Base-by-base conservation (phyloP, 1,284 basidiomycete species). In the Rhodotorula glutinis region DNA sequence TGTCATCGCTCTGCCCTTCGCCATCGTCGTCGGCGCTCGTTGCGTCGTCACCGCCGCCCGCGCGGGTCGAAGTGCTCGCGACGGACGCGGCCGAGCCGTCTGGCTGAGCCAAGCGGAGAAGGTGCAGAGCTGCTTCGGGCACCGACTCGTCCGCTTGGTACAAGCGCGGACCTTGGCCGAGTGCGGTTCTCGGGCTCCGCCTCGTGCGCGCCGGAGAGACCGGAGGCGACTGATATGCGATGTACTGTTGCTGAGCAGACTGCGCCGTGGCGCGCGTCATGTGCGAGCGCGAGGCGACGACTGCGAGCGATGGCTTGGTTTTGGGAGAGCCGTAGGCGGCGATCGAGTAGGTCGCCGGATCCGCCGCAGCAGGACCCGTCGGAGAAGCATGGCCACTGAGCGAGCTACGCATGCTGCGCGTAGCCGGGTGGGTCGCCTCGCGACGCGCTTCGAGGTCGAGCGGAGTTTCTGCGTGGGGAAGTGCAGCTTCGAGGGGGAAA, bases 1-100 rank as follows among this genome's bases (percentile, higher is more conserved):
- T 71, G 30, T 67, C 72, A 57, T 69, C 69, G 27, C 63, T 68
- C 54, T 70, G 66, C 33, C 65, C 67, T 25, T 72, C 71, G 49
- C 60, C 66, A 38, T 73, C 71, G 25, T 70, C 68, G 38, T 67
- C 65, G 62, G 54, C 46, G 47, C 63, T 65, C 0, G 55, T 40
- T 0, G 63, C 60, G 33, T 62, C 60, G 33, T 62, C 70, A 40
- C 60, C 65, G 27, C 67, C 61, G 8, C 60, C 60, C 14, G 44
- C 49, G n/a, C 25, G n/a, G 2, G 63, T 64, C 52, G 68, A 64
- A 23, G 61, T 66, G 38, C 65, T 64, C 33, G 70, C 60, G n/a
- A 60, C 63, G 13, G 59, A 62, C 5, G 59, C 70, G 19, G 54
- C 55, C 7, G 67, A 64, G 2, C 69, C 67, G 13, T 60, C 66